Base-by-base conservation (phyloP, 805 yeast species). In the Candida ipomoeae region DNA sequence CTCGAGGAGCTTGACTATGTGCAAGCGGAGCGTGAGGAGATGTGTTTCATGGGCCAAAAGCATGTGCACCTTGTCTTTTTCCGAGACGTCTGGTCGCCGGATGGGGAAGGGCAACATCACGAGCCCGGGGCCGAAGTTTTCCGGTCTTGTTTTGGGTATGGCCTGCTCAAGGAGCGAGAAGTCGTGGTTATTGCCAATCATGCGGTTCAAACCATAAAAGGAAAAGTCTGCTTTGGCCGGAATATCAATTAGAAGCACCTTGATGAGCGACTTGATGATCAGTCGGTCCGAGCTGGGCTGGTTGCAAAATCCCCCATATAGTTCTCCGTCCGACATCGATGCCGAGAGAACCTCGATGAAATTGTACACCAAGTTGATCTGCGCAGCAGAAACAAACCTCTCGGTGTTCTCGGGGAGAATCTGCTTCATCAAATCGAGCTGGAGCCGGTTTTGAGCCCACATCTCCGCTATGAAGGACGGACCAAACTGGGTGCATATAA, bases 191-290 rank as follows among this genome's bases (percentile, higher is more conserved):
- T 79, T 78, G 0, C 88, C 88, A 31, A 80, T 48, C 3, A 72
- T 53, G 50, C 84, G 60, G 59, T 80, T 83, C 43, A 84, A 63
- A 0, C 88, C 87, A 56, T 68, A 78, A 42, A 80, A 67, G 56
- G 71, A 66, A 57, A 78, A 73, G 51, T 72, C 77, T 3, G 64
- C 65, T 39, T 65, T 64, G 23, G 67, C 57, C 0, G 74, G 73
- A 3, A 75, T 60, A 6, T 77, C 82, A 21, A 74, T 73, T 13
- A 74, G 60, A 26, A 75, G 57, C 11, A 74, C 60, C 40, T 69
- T 65, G 18, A 74, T 49, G 20, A 78, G 53, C 3, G 73, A 61
- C 31, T 61, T 62, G 14, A 74, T 55, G 14, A 49, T 40, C 47
- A 46, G 51, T 20, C 14, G 38, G 20, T 44, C 40, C 7, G 46